Percentiles rank a stretch among this genome's conserved stretches.
Evolutionary conservation across 345 rosid species (phyloP).

Genomic region (Sonneratia caseolaris): DNA sequence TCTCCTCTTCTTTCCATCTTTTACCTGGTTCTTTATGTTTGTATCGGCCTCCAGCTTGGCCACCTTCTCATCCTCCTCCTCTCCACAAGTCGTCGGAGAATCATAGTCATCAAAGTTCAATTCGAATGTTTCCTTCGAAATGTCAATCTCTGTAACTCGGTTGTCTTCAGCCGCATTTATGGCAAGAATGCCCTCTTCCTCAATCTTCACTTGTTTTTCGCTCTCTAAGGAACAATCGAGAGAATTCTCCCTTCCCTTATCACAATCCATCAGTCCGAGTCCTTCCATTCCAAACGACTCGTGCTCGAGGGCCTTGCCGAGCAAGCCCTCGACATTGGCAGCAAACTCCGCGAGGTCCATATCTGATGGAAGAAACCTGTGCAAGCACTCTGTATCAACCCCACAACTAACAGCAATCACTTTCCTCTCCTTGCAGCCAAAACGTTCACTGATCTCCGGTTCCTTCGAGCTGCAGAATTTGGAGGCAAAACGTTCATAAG

Average conservation of each 20-base stretch:
- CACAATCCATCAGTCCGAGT: conserved; percentile 41
- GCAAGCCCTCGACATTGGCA: conserved; percentile 76
- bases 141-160: conserved; percentile 21
- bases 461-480: conserved; percentile 35
- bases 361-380: conserved; percentile 62
- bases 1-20: conserved; percentile 26
- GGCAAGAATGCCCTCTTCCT: conserved; percentile 26
- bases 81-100: conserved; percentile 34
- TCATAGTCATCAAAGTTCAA: conserved; percentile 60
- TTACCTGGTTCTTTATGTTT: conserved; percentile 4
- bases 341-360: conserved; percentile 82
- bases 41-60: conserved; percentile 9
- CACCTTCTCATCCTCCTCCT: conserved; percentile 29
- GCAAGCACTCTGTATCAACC: conserved; percentile 18
- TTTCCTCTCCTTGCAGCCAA: not conserved
- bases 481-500: conserved; percentile 49
- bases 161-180: conserved; percentile 10
- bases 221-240: conserved; percentile 10
- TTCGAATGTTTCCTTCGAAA: conserved; percentile 44
- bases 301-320: conserved; percentile 60
- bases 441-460: conserved; percentile 13
- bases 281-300: conserved; percentile 70
- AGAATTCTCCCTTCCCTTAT: conserved; percentile 19
- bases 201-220: conserved; percentile 31
- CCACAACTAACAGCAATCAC: not conserved